These are phyloP conservation scores for Cladorrhinum sp. DNA, from an alignment of 2,329 filamentous ascomycete species.

Conservation along the genomic window DNA sequence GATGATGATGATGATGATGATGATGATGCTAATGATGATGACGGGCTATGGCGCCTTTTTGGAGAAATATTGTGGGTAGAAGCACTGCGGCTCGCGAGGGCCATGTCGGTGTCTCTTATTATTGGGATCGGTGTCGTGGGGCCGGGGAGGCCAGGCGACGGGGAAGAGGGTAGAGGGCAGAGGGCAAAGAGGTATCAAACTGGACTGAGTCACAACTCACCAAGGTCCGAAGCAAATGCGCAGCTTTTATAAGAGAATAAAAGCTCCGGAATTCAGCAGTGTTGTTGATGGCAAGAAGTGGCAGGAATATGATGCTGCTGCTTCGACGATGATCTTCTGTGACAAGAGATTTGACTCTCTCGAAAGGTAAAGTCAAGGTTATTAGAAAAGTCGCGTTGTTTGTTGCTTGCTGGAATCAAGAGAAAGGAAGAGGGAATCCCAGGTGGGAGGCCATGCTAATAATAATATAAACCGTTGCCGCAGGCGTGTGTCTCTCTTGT, in stretches of 20 bases:
- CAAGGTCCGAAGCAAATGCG: slow-evolving; percentile 30
- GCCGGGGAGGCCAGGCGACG: background rate
- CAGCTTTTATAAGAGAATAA: slow-evolving; percentile 14
- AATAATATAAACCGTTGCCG: slow-evolving; percentile 29
- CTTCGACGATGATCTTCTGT: slow-evolving; percentile 53
- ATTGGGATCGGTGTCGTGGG: background rate
- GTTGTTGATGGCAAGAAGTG: slow-evolving; percentile 34
- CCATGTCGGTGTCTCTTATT: background rate
- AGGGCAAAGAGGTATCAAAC: slow-evolving; percentile 30
- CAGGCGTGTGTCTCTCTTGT: slow-evolving; percentile 6
- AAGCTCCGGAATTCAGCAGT: slow-evolving; percentile 19
- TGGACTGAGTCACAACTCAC: slow-evolving; percentile 28
- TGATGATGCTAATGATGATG: slow-evolving; percentile 19
- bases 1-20: slow-evolving; percentile 18
- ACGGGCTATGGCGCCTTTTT: slow-evolving; percentile 6
- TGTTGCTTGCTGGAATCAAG: slow-evolving; percentile 45
- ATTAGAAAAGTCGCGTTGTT: slow-evolving; percentile 40
- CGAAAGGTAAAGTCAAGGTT: slow-evolving; percentile 41
- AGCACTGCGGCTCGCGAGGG: slow-evolving; percentile 1
- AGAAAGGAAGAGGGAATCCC: slow-evolving; percentile 33
- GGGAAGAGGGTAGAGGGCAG: no score
- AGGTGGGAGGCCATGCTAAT: slow-evolving; percentile 28
- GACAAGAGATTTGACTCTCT: slow-evolving; percentile 55
- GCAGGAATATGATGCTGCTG: slow-evolving; percentile 44
- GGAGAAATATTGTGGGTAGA: slow-evolving; percentile 7